These are phyloP conservation scores for Hypericum perforatum DNA, from an alignment of 345 rosid species.

Conservation along the genomic window DNA sequence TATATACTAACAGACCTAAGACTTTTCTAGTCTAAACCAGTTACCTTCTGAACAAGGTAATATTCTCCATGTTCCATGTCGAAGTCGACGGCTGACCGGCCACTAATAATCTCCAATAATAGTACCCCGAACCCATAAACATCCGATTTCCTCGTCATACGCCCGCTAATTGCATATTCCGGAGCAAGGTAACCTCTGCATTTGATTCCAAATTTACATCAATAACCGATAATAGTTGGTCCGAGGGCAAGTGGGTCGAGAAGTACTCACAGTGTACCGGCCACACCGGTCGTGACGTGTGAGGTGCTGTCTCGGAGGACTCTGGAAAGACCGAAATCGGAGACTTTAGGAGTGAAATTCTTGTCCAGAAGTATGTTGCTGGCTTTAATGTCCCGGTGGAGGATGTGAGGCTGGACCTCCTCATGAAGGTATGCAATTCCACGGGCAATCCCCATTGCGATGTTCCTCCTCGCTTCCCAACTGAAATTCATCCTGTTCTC, in stretches of 20 bases:
- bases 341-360: conserved; percentile 27
- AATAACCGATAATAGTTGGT: no score
- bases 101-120: conserved; percentile 28
- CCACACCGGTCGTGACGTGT: conserved; percentile 28
- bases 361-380: conserved; percentile 36
- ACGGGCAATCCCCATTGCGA: conserved; percentile 22
- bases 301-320: conserved; percentile 18
- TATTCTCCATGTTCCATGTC: conserved; percentile 28
- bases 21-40: background rate
- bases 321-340: conserved; percentile 37
- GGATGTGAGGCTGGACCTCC: conserved; percentile 24
- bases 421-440: conserved; percentile 36
- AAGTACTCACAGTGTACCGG: conserved; percentile 36
- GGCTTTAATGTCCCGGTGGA: conserved; percentile 37
- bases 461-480: conserved; percentile 23
- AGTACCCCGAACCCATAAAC: conserved; percentile 34
- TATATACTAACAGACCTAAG: no score
- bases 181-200: conserved; percentile 39
- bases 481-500: conserved; percentile 15
- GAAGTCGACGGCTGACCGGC: conserved; percentile 26
- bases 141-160: conserved; percentile 29
- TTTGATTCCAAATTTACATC: background rate
- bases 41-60: conserved; percentile 29
- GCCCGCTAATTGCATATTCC: conserved; percentile 28
- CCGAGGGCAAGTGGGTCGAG: no score